Evolutionary conservation across 495 filamentous ascomycete species (phyloP).

Genomic region (Penicillium soppii): DNA sequence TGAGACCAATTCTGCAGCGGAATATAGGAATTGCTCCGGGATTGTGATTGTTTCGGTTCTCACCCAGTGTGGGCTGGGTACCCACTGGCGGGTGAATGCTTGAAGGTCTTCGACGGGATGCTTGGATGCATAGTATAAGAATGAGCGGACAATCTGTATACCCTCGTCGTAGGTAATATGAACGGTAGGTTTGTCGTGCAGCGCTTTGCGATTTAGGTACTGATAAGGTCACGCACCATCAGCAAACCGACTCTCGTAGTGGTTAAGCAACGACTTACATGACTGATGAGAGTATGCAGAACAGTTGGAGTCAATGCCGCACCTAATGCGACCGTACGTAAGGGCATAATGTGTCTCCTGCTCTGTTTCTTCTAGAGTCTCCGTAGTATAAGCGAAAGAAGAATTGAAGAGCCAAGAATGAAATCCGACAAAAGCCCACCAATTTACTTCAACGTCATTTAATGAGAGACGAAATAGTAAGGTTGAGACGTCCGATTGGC

Average conservation of each 20-base stretch:
- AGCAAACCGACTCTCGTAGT: slow-evolving; percentile 1
- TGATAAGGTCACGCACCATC: slow-evolving; percentile 30
- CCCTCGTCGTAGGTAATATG: slow-evolving; percentile 93
- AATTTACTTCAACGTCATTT: neutral
- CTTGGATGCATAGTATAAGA: slow-evolving; percentile 76
- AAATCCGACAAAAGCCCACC: neutral
- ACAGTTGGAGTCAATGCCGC: slow-evolving; percentile 77
- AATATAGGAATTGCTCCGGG: slow-evolving; percentile 54
- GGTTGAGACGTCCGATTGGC: neutral
- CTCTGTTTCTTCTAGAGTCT: no score
- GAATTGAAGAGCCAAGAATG: neutral
- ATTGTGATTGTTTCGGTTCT: slow-evolving; percentile 73
- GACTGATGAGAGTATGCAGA: slow-evolving; percentile 72
- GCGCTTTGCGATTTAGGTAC: slow-evolving; percentile 78
- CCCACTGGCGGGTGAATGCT: slow-evolving; percentile 84
- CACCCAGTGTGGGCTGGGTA: slow-evolving; percentile 87
- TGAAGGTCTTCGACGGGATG: slow-evolving; percentile 92
- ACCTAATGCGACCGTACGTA: slow-evolving; percentile 72
- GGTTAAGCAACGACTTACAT: slow-evolving; percentile 50
- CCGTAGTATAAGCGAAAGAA: no score
- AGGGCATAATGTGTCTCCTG: slow-evolving; percentile 54
- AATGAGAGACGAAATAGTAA: neutral
- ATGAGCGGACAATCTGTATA: slow-evolving; percentile 82
- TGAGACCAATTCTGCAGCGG: slow-evolving; percentile 61
- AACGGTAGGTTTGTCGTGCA: slow-evolving; percentile 73